Base-by-base conservation (phyloP, 1,139 yeast genomes). In the Blastobotrys arbuscula region DNA sequence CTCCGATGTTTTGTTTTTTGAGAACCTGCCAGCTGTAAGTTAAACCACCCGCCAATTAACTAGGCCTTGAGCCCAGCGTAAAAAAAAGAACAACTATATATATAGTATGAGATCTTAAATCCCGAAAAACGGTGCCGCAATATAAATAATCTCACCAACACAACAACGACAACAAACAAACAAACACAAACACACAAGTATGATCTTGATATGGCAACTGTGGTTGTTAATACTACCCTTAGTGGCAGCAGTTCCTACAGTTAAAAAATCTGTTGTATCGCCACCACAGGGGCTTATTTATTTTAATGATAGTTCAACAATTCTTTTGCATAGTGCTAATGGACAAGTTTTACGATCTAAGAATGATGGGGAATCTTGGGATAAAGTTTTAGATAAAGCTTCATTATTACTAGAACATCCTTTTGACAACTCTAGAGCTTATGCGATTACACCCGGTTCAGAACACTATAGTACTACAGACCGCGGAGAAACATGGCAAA, bases 301-400 rank as follows among this genome's bases (percentile, higher is more conserved):
- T 46, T 59, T 57, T 43, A 51, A 51, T 41, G 59, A 55, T 39
- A 54, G 56, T 34, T 50, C 58, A 20, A 55, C 55, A 2, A 59
- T 82, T 6, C 55, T 84, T 37, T 67, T 71, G 12, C 62, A 73
- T 40, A 44, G 46, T 20, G 48, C 30, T 9, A 70, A 70, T 19
- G 57, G 58, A 9, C 50, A 55, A 4, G 62, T 81, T 2, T 66
- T 55, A 36, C 57, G 75, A 9, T 81, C 90, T 0, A 67, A 62
- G 15, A 76, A 84, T 59, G 79, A 81, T 55, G 94, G 94, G 7
- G 70, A 62, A 18, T 60, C 70, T 0, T 85, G 86, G 83, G 55
- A 64, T 0, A 55, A 57, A 13, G 64, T 76, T 44, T 66, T 15
- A 6, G 53, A 61, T 5, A 65, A 64, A 5, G 60, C 73, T 1